Conservation (phyloP, 768 basidiomycete genomes). For the Pholiota conissans region DNA sequence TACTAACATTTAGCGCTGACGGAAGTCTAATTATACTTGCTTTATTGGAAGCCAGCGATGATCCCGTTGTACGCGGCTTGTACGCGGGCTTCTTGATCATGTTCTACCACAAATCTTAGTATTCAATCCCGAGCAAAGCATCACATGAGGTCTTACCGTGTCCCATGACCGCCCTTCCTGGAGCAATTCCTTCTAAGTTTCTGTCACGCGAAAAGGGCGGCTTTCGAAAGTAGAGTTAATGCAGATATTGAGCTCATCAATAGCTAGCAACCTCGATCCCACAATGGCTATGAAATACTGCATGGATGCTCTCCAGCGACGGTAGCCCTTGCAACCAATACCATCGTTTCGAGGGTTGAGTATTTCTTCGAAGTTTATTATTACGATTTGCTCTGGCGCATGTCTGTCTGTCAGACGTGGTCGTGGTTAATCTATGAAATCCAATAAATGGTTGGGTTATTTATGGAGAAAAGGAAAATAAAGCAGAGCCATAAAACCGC, state of each 20-base stretch:
- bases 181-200: constrained; percentile 57
- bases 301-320: constrained; percentile 45
- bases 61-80: background rate
- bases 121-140: background rate
- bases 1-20: too few relatives aligned
- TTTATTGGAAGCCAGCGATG: background rate
- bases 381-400: constrained; percentile 57
- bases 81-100: background rate
- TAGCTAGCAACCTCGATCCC: constrained; percentile 68
- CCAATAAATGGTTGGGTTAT: too few relatives aligned
- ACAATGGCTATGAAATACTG: constrained; percentile 53
- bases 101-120: background rate
- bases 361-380: constrained; percentile 51
- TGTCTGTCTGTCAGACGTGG: constrained; percentile 41
- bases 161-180: constrained; percentile 43
- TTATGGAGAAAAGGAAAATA: constrained; percentile 43
- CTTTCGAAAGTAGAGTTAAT: constrained; percentile 54
- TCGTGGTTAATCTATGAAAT: constrained; percentile 35
- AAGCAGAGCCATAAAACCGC: too few relatives aligned
- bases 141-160: constrained; percentile 20
- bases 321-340: constrained; percentile 60
- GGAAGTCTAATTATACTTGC: too few relatives aligned
- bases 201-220: constrained; percentile 46
- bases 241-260: constrained; percentile 69
- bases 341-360: constrained; percentile 52